phyloP scores from a whole-genome alignment of 2,329 filamentous ascomycete species.

The Atkinsonella texensis region DNA sequence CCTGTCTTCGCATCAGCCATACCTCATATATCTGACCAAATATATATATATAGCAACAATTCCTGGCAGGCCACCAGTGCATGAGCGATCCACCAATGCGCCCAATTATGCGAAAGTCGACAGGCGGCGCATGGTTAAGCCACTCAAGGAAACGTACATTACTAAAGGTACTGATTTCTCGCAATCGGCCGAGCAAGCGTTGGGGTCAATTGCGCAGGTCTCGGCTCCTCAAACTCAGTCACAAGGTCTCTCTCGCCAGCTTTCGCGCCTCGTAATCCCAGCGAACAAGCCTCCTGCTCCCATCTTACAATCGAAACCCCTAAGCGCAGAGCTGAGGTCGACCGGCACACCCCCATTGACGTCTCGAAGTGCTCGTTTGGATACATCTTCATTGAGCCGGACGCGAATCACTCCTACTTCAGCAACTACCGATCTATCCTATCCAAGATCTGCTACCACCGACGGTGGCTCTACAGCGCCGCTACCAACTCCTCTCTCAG shows the following conservation, averaged over 20 bases:
- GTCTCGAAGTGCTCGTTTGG: constrained; percentile 28
- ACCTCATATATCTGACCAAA: constrained; percentile 9
- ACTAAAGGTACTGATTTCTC: constrained; percentile 13
- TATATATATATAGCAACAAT: constrained; percentile 42
- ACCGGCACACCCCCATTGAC: constrained; percentile 31
- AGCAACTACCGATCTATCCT: constrained; percentile 26
- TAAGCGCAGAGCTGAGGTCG: constrained; percentile 33
- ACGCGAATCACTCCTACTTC: constrained; percentile 26
- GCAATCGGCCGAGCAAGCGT: constrained; percentile 13
- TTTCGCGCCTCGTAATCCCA: constrained; percentile 48
- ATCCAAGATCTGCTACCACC: constrained; percentile 32
- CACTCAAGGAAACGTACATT: neutral
- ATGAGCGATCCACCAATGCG: constrained; percentile 53
- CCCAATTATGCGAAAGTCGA: constrained; percentile 20
- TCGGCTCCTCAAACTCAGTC: constrained; percentile 26
- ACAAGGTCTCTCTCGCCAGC: constrained; percentile 10
- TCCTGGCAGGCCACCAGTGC: constrained; percentile 50
- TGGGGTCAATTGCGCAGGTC: constrained; percentile 9
- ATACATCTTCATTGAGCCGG: constrained; percentile 34
- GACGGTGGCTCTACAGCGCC: constrained; percentile 25
- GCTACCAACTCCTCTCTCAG: constrained; percentile 37
- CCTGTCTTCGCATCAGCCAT: neutral
- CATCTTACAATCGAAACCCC: constrained; percentile 22
- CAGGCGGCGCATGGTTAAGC: constrained; percentile 7
- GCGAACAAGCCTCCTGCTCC: constrained; percentile 5